phyloP scores from a whole-genome alignment of 2,329 filamentous ascomycete species.

The Pyrenochaeta sp. region DNA sequence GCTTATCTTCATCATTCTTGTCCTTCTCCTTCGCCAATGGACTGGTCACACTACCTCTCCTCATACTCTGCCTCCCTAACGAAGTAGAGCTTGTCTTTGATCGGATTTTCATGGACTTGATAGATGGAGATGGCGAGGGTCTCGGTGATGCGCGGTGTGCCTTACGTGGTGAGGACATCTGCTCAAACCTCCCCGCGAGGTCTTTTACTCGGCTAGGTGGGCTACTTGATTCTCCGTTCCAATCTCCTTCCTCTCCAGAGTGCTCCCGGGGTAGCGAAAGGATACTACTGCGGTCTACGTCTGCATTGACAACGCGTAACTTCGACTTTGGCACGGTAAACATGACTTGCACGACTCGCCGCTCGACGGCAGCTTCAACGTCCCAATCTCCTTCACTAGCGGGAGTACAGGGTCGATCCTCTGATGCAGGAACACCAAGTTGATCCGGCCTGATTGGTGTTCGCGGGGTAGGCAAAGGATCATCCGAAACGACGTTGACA shows the following conservation, averaged over 20 bases:
- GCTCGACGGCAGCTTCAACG: constrained; percentile 57
- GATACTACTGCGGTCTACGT: constrained; percentile 40
- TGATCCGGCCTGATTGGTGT: constrained; percentile 36
- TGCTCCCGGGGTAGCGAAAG: constrained; percentile 34
- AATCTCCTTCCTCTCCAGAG: constrained; percentile 15
- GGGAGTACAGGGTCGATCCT: constrained; percentile 38
- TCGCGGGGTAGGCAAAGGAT: constrained; percentile 35
- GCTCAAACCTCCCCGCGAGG: constrained; percentile 41
- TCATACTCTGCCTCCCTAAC: constrained; percentile 11
- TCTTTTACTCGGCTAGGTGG: constrained; percentile 39
- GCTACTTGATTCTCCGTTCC: neutral
- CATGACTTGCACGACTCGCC: constrained; percentile 68
- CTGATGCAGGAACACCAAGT: constrained; percentile 23
- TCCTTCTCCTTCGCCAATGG: constrained; percentile 7
- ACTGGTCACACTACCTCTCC: constrained; percentile 1
- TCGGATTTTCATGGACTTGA: constrained; percentile 39
- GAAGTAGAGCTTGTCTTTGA: constrained; percentile 22
- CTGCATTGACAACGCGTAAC: constrained; percentile 82
- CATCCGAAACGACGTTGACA: constrained; percentile 36
- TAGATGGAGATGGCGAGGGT: constrained; percentile 28
- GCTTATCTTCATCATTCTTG: neutral
- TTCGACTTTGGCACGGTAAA: constrained; percentile 92
- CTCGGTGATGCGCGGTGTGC: constrained; percentile 20
- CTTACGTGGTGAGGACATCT: constrained; percentile 18
- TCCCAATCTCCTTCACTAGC: constrained; percentile 59